phyloP scores from a whole-genome alignment of 257 asterid genomes.

The Przewalskia tangutica region DNA sequence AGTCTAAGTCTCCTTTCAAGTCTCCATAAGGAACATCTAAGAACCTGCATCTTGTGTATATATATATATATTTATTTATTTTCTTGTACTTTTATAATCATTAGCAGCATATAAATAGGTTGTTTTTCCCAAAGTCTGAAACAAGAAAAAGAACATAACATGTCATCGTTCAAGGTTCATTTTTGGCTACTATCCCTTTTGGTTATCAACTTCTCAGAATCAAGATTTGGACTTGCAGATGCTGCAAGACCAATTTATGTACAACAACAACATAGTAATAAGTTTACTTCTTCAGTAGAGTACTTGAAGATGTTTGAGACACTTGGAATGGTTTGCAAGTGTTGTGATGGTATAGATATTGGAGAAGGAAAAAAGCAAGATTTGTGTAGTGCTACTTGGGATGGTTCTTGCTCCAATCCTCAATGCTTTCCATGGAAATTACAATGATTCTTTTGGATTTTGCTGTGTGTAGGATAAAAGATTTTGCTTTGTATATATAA shows the following conservation, averaged over 20 bases:
- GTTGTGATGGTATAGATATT: slow-evolving; percentile 15
- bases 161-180: not conserved
- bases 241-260: not conserved
- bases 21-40: not conserved
- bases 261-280: not conserved
- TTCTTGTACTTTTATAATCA: not conserved
- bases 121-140: not conserved
- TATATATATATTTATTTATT: no score
- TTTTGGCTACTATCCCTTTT: not conserved
- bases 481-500: not conserved
- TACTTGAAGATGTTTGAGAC: slow-evolving; percentile 7
- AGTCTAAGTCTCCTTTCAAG: not conserved
- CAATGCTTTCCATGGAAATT: slow-evolving; percentile 33
- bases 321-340: slow-evolving; percentile 38
- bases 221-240: not conserved
- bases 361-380: not conserved
- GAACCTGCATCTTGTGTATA: not conserved
- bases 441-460: not conserved
- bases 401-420: slow-evolving; percentile 27
- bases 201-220: not conserved
- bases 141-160: not conserved
- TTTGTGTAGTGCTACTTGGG: slow-evolving; percentile 15
- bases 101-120: not conserved
- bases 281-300: not conserved
- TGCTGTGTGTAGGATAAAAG: not conserved